These are phyloP conservation scores for Wickerhamiella sergipiensis DNA, from an alignment of 805 yeast genomes.

Conservation along the genomic window DNA sequence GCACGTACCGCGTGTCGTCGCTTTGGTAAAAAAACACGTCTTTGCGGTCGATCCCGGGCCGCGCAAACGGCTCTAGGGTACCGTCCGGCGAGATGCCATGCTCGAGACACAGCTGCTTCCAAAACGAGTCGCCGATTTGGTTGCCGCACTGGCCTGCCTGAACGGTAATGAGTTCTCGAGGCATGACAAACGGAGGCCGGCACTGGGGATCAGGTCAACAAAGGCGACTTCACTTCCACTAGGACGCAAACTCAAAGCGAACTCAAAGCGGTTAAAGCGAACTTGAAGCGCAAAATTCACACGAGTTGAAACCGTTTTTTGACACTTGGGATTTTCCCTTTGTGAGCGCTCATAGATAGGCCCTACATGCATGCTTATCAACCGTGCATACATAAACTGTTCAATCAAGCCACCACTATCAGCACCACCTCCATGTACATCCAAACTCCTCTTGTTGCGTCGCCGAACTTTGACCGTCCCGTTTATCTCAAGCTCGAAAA, in stretches of 20 bases:
- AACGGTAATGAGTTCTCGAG: conserved; percentile 26
- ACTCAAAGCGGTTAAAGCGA: no score
- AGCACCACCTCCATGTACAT: conserved; percentile 10
- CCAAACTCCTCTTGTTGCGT: conserved; percentile 54
- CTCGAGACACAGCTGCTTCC: conserved; percentile 78
- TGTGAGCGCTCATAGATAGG: no score
- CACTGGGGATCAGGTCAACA: no score
- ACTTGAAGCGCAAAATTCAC: no score
- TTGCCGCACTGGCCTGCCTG: conserved; percentile 86
- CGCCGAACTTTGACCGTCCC: conserved; percentile 59
- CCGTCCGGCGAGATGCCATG: conserved; percentile 74
- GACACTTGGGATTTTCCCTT: no score
- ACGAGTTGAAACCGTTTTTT: no score
- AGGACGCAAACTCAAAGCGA: no score
- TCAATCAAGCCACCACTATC: no score
- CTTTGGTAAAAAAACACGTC: conserved; percentile 70
- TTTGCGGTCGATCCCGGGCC: conserved; percentile 50
- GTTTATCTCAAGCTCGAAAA: conserved; percentile 76
- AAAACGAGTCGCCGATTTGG: conserved; percentile 83
- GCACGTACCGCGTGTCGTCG: conserved; percentile 68
- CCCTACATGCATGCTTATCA: no score
- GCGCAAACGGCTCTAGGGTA: conserved; percentile 29
- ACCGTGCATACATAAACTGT: no score
- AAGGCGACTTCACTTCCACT: no score
- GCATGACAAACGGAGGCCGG: conserved; percentile 14